These are phyloP conservation scores for Cladorrhinum sp. DNA, from an alignment of 2,329 filamentous ascomycete species.

Conservation along the genomic window DNA sequence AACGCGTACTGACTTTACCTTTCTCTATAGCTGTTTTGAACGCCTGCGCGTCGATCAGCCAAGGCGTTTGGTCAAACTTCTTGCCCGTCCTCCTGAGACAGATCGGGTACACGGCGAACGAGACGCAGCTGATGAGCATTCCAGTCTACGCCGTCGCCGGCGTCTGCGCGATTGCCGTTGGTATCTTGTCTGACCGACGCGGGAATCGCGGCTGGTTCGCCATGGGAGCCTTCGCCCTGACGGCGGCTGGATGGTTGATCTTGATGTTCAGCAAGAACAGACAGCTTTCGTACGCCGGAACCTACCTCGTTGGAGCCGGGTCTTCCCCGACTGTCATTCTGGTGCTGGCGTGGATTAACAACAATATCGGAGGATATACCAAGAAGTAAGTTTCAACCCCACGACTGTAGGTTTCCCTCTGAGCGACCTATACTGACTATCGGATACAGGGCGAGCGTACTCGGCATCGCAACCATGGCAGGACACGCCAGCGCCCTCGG, in stretches of 20 bases:
- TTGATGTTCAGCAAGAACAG: conserved; percentile 2
- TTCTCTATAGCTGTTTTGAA: conserved; percentile 7
- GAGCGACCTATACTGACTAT: background rate
- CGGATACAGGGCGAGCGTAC: conserved; percentile 1
- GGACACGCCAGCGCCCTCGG: conserved; percentile 9
- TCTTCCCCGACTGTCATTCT: conserved; percentile 7
- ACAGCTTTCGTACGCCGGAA: conserved; percentile 7
- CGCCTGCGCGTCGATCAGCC: conserved; percentile 7
- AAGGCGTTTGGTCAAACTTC: conserved; percentile 9
- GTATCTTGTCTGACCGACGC: conserved; percentile 6
- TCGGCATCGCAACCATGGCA: conserved; percentile 9
- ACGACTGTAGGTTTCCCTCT: too few species aligned
- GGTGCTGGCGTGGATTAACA: conserved; percentile 12
- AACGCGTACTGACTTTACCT: too few species aligned
- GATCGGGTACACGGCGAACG: conserved; percentile 12
- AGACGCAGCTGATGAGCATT: conserved; percentile 14
- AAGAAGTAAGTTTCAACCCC: conserved; percentile 1
- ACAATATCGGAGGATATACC: conserved; percentile 8
- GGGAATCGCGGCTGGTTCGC: conserved; percentile 1
- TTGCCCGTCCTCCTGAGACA: conserved; percentile 11
- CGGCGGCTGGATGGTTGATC: conserved; percentile 6
- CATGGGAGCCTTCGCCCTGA: background rate
- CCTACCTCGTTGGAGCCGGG: conserved; percentile 8
- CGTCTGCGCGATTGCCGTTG: conserved; percentile 6
- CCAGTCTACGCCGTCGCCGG: conserved; percentile 11